phyloP scores from a whole-genome alignment of 2,329 filamentous ascomycete genomes.

The Colletotrichum abscissum region DNA sequence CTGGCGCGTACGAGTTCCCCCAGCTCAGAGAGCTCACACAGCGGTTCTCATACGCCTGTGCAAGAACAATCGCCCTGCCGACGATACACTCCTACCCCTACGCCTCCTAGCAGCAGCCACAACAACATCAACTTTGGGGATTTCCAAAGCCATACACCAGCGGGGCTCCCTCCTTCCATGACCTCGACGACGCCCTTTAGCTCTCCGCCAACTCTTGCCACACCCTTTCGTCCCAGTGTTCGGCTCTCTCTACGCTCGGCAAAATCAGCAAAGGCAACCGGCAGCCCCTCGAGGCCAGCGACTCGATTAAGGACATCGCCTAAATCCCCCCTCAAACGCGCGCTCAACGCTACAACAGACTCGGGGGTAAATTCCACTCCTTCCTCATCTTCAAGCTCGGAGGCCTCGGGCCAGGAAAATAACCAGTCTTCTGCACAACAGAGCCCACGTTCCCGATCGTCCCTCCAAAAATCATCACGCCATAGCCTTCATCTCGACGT shows the following conservation, averaged over 20 bases:
- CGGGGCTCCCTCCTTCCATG: conserved; percentile 39
- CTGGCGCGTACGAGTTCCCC: conserved; percentile 64
- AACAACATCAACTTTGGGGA: conserved; percentile 45
- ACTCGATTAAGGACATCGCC: conserved; percentile 77
- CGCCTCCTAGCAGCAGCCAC: conserved; percentile 39
- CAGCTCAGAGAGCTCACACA: conserved; percentile 59
- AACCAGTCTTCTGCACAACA: conserved; percentile 46
- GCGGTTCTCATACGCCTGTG: conserved; percentile 33
- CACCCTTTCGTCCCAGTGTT: conserved; percentile 73
- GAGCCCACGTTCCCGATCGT: conserved; percentile 57
- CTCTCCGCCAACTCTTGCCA: conserved; percentile 61
- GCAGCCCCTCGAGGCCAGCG: conserved; percentile 63
- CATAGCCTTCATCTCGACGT: conserved; percentile 70
- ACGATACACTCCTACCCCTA: conserved; percentile 43
- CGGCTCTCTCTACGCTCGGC: conserved; percentile 75
- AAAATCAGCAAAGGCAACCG: conserved; percentile 67
- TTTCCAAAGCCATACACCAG: conserved; percentile 42
- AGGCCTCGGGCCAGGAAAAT: conserved; percentile 58
- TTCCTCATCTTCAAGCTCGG: conserved; percentile 59
- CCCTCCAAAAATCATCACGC: conserved; percentile 60
- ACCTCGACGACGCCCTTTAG: conserved; percentile 45
- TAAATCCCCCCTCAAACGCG: conserved; percentile 84
- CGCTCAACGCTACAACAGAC: conserved; percentile 76
- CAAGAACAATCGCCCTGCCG: conserved; percentile 57
- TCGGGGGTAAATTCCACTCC: conserved; percentile 66